Evolutionary conservation across 176 grass and related monocot species (phyloP).

Genomic region (Cymbopogon citratus): DNA sequence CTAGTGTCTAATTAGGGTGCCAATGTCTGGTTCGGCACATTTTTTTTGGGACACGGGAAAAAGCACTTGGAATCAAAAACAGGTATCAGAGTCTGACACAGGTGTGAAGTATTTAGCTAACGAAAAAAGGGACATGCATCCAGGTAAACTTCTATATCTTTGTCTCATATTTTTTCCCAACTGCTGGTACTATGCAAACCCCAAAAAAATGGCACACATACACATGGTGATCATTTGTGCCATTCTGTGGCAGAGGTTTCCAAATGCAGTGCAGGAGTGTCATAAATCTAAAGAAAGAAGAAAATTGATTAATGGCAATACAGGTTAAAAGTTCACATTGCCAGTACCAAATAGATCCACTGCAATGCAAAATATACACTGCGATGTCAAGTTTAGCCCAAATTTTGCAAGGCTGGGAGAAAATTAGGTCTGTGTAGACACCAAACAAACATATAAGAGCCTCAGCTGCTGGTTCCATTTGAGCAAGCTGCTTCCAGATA

Average conservation of each 20-base stretch:
- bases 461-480: neutral
- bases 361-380: neutral
- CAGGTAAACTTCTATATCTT: neutral
- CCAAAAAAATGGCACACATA: neutral
- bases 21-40: too few species aligned
- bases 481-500: neutral
- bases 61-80: neutral
- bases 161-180: neutral
- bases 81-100: neutral
- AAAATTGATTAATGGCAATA: neutral
- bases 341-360: neutral
- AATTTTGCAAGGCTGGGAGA: neutral
- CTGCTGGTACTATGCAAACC: neutral
- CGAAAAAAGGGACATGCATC: neutral
- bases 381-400: neutral
- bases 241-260: neutral
- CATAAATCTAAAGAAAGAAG: neutral
- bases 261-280: neutral
- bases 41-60: neutral
- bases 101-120: too few species aligned
- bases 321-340: neutral
- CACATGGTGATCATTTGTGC: neutral
- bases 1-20: neutral
- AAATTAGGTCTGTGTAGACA: neutral
- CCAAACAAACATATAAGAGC: constrained; percentile 13